Evolutionary conservation across 2,329 filamentous ascomycete genomes (phyloP).

Genomic region (Sarocladium kiliense): DNA sequence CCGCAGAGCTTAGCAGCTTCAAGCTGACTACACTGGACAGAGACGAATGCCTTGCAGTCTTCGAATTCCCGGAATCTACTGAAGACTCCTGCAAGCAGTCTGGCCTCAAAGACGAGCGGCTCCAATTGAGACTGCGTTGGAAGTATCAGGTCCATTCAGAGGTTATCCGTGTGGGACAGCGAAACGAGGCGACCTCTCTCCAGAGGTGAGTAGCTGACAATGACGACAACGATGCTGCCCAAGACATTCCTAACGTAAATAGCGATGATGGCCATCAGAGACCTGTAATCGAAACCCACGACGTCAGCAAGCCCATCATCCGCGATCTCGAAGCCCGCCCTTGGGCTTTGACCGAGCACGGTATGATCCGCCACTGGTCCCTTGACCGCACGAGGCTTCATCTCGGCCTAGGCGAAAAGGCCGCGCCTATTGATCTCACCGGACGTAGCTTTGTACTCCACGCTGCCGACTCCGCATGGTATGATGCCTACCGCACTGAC

Average conservation of each 20-base stretch:
- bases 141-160: background rate
- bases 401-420: constrained; percentile 2
- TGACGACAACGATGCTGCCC: too few relatives aligned
- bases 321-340: background rate
- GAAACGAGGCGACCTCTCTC: background rate
- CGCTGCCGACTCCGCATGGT: constrained; percentile 3
- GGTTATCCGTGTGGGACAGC: background rate
- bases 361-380: constrained; percentile 6
- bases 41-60: background rate
- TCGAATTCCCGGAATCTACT: background rate
- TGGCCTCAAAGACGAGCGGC: background rate
- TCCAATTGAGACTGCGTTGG: background rate
- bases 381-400: background rate
- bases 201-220: background rate
- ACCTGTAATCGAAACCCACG: too few relatives aligned
- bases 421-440: constrained; percentile 4
- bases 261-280: background rate
- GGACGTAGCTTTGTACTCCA: background rate
- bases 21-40: background rate
- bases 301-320: background rate
- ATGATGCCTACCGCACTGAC: constrained; percentile 4
- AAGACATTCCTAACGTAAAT: background rate
- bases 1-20: background rate
- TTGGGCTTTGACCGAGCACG: constrained; percentile 4
- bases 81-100: background rate